A percentile compares a stretch with the other conserved stretches of the same genome.
Conservation (phyloP, 2,329 filamentous ascomycete species). For the Didymella glomerata region DNA sequence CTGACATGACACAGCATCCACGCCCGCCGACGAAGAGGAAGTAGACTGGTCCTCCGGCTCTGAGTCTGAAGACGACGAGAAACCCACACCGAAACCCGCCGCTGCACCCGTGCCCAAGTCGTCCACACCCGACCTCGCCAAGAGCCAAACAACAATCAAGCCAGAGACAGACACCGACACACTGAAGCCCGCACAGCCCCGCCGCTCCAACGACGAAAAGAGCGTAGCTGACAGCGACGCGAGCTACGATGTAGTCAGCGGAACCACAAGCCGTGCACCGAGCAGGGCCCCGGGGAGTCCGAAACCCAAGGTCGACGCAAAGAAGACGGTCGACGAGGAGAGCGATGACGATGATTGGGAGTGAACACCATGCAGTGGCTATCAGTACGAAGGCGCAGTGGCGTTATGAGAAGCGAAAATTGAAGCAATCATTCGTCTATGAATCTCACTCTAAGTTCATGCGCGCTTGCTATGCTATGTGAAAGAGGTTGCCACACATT, state of each 20-base stretch:
- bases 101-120: conserved; percentile 10
- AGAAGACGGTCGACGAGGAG: conserved; percentile 58
- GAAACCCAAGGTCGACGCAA: conserved; percentile 59
- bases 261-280: conserved; percentile 74
- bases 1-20: conserved; percentile 56
- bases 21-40: conserved; percentile 77
- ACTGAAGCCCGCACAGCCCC: conserved; percentile 67
- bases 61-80: conserved; percentile 54
- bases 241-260: conserved; percentile 89
- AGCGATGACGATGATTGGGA: conserved; percentile 79
- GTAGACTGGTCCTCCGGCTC: conserved; percentile 77
- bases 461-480: neutral
- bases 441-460: neutral
- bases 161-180: conserved; percentile 33
- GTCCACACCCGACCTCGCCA: conserved; percentile 35
- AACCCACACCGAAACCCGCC: conserved; percentile 27
- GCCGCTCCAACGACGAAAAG: conserved; percentile 75
- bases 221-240: conserved; percentile 92
- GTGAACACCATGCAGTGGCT: conserved; percentile 50
- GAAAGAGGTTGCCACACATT: neutral
- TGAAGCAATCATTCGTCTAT: neutral
- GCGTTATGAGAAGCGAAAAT: neutral
- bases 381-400: neutral
- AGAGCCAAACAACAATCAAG: conserved; percentile 53
- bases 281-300: conserved; percentile 64